phyloP scores from a whole-genome alignment of 164 flowering plant genomes.

The Umbellularia californica region DNA sequence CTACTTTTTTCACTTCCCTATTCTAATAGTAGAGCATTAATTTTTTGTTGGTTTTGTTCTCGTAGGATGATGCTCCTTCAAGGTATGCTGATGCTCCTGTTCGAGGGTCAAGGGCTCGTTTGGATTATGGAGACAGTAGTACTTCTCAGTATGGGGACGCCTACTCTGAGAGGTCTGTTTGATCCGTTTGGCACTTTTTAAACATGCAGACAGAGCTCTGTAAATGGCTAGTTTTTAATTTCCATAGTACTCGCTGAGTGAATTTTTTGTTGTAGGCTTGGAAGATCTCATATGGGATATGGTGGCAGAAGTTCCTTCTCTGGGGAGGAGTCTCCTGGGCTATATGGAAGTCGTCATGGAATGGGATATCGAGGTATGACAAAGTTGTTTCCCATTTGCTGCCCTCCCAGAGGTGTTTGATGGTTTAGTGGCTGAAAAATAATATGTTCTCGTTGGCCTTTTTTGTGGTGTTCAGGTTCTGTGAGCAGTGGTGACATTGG shows the following conservation, averaged over 20 bases:
- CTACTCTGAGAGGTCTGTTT: constrained; percentile 65
- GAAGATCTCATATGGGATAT: constrained; percentile 69
- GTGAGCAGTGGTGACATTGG: constrained; percentile 62
- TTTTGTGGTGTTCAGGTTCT: constrained; percentile 45
- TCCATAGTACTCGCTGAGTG: neutral
- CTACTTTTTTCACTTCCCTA: neutral
- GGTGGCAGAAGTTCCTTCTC: constrained; percentile 63
- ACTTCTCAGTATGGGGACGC: constrained; percentile 72
- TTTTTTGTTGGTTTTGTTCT: neutral
- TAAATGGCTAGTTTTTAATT: neutral
- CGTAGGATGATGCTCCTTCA: constrained; percentile 79
- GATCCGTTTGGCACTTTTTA: neutral
- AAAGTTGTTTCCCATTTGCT: neutral
- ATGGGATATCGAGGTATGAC: constrained; percentile 69
- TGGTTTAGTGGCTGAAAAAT: neutral
- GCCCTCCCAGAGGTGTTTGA: neutral
- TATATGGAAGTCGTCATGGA: constrained; percentile 73
- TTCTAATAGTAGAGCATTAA: neutral
- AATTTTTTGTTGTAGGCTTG: constrained; percentile 40
- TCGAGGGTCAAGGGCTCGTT: constrained; percentile 86
- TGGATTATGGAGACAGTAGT: constrained; percentile 69
- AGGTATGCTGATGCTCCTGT: constrained; percentile 72
- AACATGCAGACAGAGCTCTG: neutral
- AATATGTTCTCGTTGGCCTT: neutral
- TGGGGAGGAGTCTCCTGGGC: constrained; percentile 67